These are phyloP conservation scores for Nelumbo lutea DNA, from an alignment of 164 flowering plant genomes.

Conservation along the genomic window DNA sequence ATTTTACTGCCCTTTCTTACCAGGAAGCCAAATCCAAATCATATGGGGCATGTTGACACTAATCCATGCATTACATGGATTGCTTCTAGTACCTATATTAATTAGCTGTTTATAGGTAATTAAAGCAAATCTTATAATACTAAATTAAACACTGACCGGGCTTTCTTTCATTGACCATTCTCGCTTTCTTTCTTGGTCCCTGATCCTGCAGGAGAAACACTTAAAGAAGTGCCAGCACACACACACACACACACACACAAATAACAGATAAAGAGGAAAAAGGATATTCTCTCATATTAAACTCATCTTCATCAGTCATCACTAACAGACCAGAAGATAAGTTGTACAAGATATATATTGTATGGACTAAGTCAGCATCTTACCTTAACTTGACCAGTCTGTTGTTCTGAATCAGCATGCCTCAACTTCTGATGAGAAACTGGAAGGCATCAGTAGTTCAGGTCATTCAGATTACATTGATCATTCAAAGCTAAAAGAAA, in stretches of 20 bases:
- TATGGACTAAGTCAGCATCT: background rate
- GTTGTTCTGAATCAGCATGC: slow-evolving; percentile 22
- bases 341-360: background rate
- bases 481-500: slow-evolving; percentile 4
- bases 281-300: background rate
- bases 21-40: no score
- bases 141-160: slow-evolving; percentile 24
- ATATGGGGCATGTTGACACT: no score
- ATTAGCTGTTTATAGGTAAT: background rate
- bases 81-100: background rate
- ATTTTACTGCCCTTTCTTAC: no score
- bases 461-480: slow-evolving; percentile 6
- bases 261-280: background rate
- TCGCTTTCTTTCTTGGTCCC: slow-evolving; percentile 26
- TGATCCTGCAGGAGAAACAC: slow-evolving; percentile 27
- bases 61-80: no score
- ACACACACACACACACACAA: background rate
- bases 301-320: background rate
- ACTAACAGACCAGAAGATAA: slow-evolving; percentile 3
- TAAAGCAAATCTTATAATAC: background rate
- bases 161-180: slow-evolving; percentile 16
- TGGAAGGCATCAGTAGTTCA: slow-evolving; percentile 21
- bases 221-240: background rate
- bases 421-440: slow-evolving; percentile 25
- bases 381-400: slow-evolving; percentile 22